Conservation (phyloP, 148 eudicot genomes). For the Rhododendron williamsianum region DNA sequence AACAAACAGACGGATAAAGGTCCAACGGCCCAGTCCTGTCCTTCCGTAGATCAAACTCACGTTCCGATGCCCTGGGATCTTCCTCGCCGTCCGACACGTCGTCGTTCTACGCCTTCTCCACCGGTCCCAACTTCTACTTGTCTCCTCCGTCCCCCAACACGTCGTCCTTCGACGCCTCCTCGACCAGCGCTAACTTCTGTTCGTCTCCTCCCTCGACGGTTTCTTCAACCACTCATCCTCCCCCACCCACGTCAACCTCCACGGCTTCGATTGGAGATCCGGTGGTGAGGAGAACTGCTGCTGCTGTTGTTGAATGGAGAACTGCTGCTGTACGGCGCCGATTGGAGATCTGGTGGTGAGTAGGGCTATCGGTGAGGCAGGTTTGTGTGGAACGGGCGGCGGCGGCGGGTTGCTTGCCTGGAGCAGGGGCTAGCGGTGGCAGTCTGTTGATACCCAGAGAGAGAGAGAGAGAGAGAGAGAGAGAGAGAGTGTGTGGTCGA, state of each 20-base stretch:
- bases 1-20: background rate
- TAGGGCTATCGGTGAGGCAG: no score
- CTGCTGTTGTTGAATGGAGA: no score
- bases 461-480: no score
- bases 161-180: conserved; percentile 25
- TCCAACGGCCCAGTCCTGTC: conserved; percentile 34
- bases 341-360: no score
- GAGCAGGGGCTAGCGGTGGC: no score
- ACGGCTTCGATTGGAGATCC: conserved; percentile 12
- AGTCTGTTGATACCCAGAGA: no score
- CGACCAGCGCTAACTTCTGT: conserved; percentile 26
- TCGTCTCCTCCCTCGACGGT: conserved; percentile 15
- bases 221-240: conserved; percentile 28
- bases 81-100: conserved; percentile 9
- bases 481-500: no score
- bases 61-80: conserved; percentile 18
- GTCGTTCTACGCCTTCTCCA: conserved; percentile 24
- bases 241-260: conserved; percentile 38
- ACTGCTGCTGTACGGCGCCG: no score
- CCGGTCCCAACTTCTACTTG: conserved; percentile 22
- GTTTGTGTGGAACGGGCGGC: no score
- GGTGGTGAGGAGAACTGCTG: no score
- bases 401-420: no score
- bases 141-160: background rate
- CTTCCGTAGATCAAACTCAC: conserved; percentile 24